Evolutionary conservation across 179 eudicot species (phyloP), one percentile per base, ranked within the genome.

Genomic region (Spergularia azorica): DNA sequence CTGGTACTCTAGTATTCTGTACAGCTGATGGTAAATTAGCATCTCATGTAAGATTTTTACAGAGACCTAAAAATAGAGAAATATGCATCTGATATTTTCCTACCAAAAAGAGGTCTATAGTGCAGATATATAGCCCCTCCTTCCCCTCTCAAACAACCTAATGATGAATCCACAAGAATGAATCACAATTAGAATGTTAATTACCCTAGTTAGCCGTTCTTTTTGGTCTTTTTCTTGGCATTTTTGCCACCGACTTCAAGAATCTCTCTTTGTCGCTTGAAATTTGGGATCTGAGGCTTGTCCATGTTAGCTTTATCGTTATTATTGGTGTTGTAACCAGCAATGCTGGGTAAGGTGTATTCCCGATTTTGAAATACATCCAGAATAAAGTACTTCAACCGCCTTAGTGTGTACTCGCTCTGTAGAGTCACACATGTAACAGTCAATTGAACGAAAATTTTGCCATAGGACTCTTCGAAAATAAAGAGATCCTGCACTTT

Each of bases 391-490:
- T 81, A 86, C 83, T 91, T 91, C 76, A 91, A 76, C 87, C 88
- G 83, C 90, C 97, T 82, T 21, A 91, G 66, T 7, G 97, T 93
- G 14, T 87, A 81, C 84, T 93, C 93, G 67, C 88, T 89, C 97
- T 93, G 85, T 72, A 73, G 32, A 62, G n/a, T 63, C 18, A n/a
- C 20, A 54, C 17, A 67, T 3, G 61, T 71, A 8, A 63, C 63
- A 61, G 43, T 74, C 71, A 39, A 15, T 16, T 62, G 16, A 52
- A 26, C 56, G 26, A 15, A 62, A 52, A 18, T 32, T 17, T 13
- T 11, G 43, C 41, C 38, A 7, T 20, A 36, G 18, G 9, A 51
- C 8, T 3, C 7, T 2, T 7, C 18, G 18, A 38, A 20, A 9
- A 8, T 16, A 67, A 32, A 26, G 26, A 51, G 15, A 52, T 16